Conservation (phyloP, 2,329 filamentous ascomycete genomes). For the Blastomyces parvus region DNA sequence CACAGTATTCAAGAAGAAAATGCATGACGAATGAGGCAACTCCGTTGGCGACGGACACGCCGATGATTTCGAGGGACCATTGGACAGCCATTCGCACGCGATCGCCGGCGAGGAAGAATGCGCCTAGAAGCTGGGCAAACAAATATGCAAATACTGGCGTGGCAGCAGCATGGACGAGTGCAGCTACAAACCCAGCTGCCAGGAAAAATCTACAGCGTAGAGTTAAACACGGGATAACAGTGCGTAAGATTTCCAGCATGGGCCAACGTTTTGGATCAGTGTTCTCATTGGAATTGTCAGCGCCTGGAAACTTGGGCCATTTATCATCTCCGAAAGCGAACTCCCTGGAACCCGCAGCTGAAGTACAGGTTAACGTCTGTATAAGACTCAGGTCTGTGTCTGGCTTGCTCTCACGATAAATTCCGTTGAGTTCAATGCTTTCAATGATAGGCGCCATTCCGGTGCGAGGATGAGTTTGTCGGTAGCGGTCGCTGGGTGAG, state of each 20-base stretch:
- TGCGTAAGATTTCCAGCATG: conserved; percentile 51
- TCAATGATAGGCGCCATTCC: not conserved
- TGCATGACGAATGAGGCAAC: conserved; percentile 55
- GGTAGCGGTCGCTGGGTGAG: not conserved
- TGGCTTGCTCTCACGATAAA: not conserved
- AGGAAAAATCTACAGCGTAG: conserved; percentile 46
- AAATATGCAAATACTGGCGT: conserved; percentile 68
- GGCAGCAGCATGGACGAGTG: conserved; percentile 54
- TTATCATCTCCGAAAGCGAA: not conserved
- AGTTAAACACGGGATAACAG: conserved; percentile 59
- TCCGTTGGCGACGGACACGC: conserved; percentile 58
- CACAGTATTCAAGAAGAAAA: conserved; percentile 61
- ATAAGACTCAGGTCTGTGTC: not conserved
- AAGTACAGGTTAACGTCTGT: not conserved
- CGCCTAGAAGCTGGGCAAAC: conserved; percentile 61
- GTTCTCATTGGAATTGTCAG: not conserved
- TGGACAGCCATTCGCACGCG: conserved; percentile 44
- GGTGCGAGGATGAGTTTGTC: not conserved
- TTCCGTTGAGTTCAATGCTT: not conserved
- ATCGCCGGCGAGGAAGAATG: conserved; percentile 52
- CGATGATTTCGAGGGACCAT: conserved; percentile 63
- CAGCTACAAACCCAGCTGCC: conserved; percentile 50
- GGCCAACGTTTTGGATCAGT: conserved; percentile 15
- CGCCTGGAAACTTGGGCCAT: not conserved
- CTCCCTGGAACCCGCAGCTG: not conserved